These are phyloP conservation scores for Daldinia decipiens DNA, from an alignment of 495 filamentous ascomycete genomes.

Conservation along the genomic window DNA sequence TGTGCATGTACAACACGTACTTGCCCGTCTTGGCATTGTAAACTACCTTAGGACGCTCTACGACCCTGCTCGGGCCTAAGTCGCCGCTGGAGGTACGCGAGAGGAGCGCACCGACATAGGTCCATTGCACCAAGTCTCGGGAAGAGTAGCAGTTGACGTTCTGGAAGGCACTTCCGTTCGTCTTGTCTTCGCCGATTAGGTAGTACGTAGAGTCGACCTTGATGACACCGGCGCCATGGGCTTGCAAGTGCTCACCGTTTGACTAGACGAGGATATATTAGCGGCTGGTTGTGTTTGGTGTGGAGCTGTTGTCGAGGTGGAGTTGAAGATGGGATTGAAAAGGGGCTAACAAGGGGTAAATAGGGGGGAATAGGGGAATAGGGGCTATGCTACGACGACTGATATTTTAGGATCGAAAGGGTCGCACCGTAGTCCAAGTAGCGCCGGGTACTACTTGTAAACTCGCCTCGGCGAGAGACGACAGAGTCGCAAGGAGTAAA, in stretches of 20 bases:
- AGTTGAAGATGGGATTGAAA: neutral
- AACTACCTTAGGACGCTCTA: constrained; percentile 74
- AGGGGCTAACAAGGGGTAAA: constrained; percentile 3
- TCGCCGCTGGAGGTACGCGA: constrained; percentile 62
- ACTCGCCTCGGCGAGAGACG: constrained; percentile 43
- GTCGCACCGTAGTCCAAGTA: constrained; percentile 59
- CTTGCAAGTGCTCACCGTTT: constrained; percentile 69
- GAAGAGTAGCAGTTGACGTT: constrained; percentile 69
- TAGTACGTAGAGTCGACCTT: constrained; percentile 67
- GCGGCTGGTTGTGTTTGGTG: neutral
- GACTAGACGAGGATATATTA: constrained; percentile 43
- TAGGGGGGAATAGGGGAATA: neutral
- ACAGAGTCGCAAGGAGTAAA: constrained; percentile 35
- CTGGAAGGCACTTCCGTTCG: constrained; percentile 65
- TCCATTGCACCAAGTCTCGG: constrained; percentile 70
- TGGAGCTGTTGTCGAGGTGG: constrained; percentile 5
- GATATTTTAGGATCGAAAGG: neutral
- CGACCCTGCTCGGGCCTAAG: constrained; percentile 67
- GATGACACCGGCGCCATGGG: constrained; percentile 66
- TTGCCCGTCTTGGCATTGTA: constrained; percentile 64
- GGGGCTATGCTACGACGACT: constrained; percentile 1
- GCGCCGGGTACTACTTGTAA: constrained; percentile 61
- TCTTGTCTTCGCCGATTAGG: constrained; percentile 74
- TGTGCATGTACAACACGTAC: constrained; percentile 73
- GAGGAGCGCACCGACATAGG: constrained; percentile 64